Evolutionary conservation across 164 flowering plant genomes (phyloP).

Genomic region (Chimonanthus salicifolius): DNA sequence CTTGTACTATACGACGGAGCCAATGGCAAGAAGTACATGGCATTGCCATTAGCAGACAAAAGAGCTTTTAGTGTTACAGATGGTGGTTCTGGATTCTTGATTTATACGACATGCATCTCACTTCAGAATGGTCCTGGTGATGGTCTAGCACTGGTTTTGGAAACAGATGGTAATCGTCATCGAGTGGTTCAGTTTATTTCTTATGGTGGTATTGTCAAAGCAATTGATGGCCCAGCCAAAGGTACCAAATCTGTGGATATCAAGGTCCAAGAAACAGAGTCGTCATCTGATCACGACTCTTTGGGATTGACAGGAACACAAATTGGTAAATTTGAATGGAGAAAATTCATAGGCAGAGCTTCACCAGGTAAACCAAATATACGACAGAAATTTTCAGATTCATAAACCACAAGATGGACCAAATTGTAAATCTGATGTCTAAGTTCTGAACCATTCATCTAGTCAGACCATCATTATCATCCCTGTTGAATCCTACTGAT

Average conservation of each 20-base stretch:
- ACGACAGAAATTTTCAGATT: conserved; percentile 9
- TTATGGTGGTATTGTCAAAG: conserved; percentile 16
- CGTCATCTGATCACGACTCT: conserved; percentile 16
- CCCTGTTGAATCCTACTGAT: no score
- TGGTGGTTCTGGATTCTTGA: conserved; percentile 13
- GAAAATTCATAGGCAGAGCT: conserved; percentile 13
- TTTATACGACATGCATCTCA: conserved; percentile 16
- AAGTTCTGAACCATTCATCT: no score
- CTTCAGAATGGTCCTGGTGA: conserved; percentile 28
- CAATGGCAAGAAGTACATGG: conserved; percentile 17
- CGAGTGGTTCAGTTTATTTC: conserved; percentile 24
- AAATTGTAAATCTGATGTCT: no score
- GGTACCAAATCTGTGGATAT: conserved; percentile 18
- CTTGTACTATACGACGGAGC: conserved; percentile 23
- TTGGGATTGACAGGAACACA: conserved; percentile 16
- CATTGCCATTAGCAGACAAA: conserved; percentile 11
- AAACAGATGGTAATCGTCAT: not conserved
- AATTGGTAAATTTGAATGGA: conserved; percentile 14
- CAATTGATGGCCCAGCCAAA: conserved; percentile 21
- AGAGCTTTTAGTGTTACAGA: conserved; percentile 11
- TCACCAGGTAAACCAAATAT: conserved; percentile 17
- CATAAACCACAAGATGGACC: not conserved
- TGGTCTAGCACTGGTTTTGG: conserved; percentile 19
- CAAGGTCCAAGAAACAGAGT: conserved; percentile 15
- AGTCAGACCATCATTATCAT: no score